phyloP scores from a whole-genome alignment of 2,329 filamentous ascomycete species.

The Clarireedia hainanense region DNA sequence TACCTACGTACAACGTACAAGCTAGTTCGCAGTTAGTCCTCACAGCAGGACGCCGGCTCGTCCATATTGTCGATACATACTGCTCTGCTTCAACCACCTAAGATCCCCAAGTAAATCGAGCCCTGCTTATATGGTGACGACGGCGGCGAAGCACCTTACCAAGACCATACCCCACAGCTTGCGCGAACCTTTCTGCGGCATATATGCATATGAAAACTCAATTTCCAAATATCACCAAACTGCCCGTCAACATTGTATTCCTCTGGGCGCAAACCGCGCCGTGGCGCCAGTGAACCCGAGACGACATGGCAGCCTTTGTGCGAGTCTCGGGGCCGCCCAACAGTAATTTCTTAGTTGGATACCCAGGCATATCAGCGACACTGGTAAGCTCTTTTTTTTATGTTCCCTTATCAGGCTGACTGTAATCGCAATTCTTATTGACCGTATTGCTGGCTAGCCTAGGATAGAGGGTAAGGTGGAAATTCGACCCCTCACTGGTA shows the following conservation, averaged over 20 bases:
- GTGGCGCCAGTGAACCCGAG: slow-evolving; percentile 27
- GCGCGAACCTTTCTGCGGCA: slow-evolving; percentile 5
- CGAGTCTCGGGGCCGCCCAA: slow-evolving; percentile 96
- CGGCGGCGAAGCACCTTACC: slow-evolving; percentile 11
- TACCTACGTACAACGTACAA: too few relatives aligned
- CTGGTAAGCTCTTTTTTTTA: slow-evolving; percentile 57
- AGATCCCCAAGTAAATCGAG: slow-evolving; percentile 15
- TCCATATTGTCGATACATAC: neutral
- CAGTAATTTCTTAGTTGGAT: slow-evolving; percentile 92
- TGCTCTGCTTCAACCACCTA: neutral
- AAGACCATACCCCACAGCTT: slow-evolving; percentile 6
- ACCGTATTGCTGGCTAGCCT: slow-evolving; percentile 50
- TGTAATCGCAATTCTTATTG: slow-evolving; percentile 11
- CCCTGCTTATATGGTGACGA: slow-evolving; percentile 26
- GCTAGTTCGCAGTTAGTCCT: too few relatives aligned
- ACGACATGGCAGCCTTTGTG: slow-evolving; percentile 69
- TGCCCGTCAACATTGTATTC: slow-evolving; percentile 19
- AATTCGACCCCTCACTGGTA: slow-evolving; percentile 78
- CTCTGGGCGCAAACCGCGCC: slow-evolving; percentile 25
- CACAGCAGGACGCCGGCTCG: neutral
- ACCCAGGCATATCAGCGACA: slow-evolving; percentile 95
- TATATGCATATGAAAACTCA: slow-evolving; percentile 15
- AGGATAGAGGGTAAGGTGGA: slow-evolving; percentile 97
- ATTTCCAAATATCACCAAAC: neutral
- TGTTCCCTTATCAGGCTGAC: slow-evolving; percentile 1